These are phyloP conservation scores for Oryza brachyantha DNA, from an alignment of 176 grass and related monocot genomes.

Conservation along the genomic window DNA sequence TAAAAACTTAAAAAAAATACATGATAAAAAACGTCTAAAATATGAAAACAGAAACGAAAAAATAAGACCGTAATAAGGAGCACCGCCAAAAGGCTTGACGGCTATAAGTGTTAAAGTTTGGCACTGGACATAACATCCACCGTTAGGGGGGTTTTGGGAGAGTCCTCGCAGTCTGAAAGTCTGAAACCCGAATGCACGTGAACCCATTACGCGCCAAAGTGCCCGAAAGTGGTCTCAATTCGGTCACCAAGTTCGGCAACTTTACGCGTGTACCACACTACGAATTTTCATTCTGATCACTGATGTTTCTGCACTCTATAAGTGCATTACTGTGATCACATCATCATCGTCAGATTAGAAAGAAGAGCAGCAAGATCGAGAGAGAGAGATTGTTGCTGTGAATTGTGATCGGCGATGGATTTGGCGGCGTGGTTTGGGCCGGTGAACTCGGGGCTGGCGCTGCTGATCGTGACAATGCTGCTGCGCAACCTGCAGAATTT, in stretches of 20 bases:
- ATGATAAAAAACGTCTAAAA: too few relatives aligned
- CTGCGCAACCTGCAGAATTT: slow-evolving; percentile 15
- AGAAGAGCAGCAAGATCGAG: too few relatives aligned
- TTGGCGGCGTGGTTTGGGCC: background rate
- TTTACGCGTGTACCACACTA: background rate
- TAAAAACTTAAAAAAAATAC: too few relatives aligned
- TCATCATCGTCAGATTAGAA: too few relatives aligned
- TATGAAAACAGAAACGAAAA: too few relatives aligned
- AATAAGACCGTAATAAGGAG: too few relatives aligned
- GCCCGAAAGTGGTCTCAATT: background rate
- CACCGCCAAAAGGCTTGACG: background rate
- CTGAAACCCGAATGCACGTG: background rate
- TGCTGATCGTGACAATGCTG: background rate
- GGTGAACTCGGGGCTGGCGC: background rate
- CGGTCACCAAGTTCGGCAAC: background rate
- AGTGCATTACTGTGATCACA: background rate
- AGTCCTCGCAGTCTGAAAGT: background rate
- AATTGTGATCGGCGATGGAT: background rate
- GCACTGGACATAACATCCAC: too few relatives aligned
- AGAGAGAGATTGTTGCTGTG: too few relatives aligned
- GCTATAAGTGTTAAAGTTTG: background rate
- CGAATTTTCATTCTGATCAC: background rate
- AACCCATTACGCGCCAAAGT: background rate
- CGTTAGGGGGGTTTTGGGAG: background rate
- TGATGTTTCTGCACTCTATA: background rate